Conservation (phyloP, 805 yeast species). For the Schwanniomyces sp. region DNA sequence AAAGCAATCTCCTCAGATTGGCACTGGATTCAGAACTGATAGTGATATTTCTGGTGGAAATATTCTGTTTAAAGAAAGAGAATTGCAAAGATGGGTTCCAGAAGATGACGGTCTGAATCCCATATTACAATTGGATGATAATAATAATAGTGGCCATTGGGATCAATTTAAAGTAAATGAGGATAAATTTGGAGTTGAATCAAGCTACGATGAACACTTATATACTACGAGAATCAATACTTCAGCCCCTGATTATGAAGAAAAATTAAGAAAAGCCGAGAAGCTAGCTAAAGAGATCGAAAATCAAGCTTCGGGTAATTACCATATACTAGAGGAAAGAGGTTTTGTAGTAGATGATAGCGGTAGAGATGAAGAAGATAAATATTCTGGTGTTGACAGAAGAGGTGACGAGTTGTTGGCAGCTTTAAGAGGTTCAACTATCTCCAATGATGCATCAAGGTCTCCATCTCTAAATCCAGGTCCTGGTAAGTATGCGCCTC, state of each 20-base stretch:
- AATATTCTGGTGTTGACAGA: conserved; percentile 88
- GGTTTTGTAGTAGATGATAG: conserved; percentile 75
- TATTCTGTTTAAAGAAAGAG: conserved; percentile 56
- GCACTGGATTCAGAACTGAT: conserved; percentile 69
- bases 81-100: conserved; percentile 83
- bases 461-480: conserved; percentile 6
- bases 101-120: conserved; percentile 38
- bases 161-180: conserved; percentile 95
- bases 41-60: conserved; percentile 65
- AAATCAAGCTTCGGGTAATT: conserved; percentile 62
- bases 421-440: conserved; percentile 35
- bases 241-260: conserved; percentile 68
- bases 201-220: conserved; percentile 79
- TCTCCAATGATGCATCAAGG: conserved; percentile 14
- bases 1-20: background rate
- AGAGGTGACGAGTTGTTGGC: conserved; percentile 52
- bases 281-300: conserved; percentile 83
- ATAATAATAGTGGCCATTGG: conserved; percentile 50
- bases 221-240: conserved; percentile 80
- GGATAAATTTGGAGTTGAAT: conserved; percentile 81
- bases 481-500: conserved; percentile 53
- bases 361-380: conserved; percentile 93
- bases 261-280: conserved; percentile 69
- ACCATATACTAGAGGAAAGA: conserved; percentile 90
- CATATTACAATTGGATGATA: conserved; percentile 37